phyloP scores from a whole-genome alignment of 163 green algal genomes.

The Scenedesmus sp. region DNA sequence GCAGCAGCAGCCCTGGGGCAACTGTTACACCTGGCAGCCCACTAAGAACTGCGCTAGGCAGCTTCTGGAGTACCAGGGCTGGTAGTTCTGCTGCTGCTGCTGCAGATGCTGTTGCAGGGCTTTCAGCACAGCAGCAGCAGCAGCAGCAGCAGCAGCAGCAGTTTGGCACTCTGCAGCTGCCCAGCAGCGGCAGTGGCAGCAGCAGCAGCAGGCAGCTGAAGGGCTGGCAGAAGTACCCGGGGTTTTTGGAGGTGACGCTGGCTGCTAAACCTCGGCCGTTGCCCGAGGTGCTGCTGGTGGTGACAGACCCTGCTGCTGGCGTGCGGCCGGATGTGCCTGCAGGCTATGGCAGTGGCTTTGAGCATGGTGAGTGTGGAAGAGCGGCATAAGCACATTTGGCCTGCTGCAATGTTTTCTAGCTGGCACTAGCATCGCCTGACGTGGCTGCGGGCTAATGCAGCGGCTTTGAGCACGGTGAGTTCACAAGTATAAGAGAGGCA shows the following conservation, averaged over 20 bases:
- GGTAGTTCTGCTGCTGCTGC: not conserved
- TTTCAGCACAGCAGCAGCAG: not conserved
- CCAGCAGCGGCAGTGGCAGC: conserved; percentile 15
- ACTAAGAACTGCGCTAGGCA: not conserved
- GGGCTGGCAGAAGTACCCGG: conserved; percentile 22
- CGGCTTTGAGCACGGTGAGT: too few relatives aligned
- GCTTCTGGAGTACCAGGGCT: not conserved
- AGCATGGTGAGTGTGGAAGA: conserved; percentile 20
- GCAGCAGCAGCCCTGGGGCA: not conserved
- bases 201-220: not conserved
- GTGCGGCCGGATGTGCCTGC: conserved; percentile 42
- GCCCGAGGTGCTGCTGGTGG: conserved; percentile 28
- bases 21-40: not conserved
- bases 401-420: not conserved
- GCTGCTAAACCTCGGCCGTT: not conserved
- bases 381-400: not conserved
- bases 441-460: too few relatives aligned
- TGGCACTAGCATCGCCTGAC: too few relatives aligned
- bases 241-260: conserved; percentile 28
- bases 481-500: too few relatives aligned
- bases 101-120: not conserved
- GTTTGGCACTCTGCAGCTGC: not conserved
- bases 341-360: conserved; percentile 55
- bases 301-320: conserved; percentile 34
- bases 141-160: not conserved